Percentiles rank a stretch among this genome's conserved stretches.
phyloP scores from a whole-genome alignment of 371 early-diverging fungal genomes.

The Mucor saturninus region DNA sequence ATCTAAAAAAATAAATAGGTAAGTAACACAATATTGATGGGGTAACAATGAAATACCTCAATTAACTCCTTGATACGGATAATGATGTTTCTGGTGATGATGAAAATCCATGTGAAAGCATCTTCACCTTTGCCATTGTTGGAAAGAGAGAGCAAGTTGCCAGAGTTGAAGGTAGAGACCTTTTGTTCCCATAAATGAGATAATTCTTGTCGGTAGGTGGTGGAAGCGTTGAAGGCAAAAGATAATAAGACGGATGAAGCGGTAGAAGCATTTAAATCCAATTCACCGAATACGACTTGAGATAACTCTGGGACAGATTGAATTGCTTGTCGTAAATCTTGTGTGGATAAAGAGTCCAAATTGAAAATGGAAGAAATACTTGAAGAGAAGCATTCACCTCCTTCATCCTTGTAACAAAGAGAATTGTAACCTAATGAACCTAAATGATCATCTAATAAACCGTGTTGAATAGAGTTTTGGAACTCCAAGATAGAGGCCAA shows the following conservation, averaged over 20 bases:
- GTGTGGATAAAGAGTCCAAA: conserved; percentile 35
- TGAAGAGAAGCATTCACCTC: conserved; percentile 40
- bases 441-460: conserved; percentile 46
- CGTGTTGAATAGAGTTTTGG: conserved; percentile 58
- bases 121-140: conserved; percentile 28
- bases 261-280: conserved; percentile 27
- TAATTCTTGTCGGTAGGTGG: conserved; percentile 49
- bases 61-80: conserved; percentile 64
- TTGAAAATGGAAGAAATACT: conserved; percentile 49
- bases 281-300: conserved; percentile 25
- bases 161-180: conserved; percentile 42
- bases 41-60: conserved; percentile 41
- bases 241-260: conserved; percentile 53
- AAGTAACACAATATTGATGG: neutral
- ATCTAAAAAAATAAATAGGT: conserved; percentile 37
- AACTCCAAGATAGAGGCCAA: conserved; percentile 55
- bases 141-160: conserved; percentile 37
- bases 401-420: conserved; percentile 39
- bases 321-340: conserved; percentile 37
- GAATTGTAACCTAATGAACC: conserved; percentile 27
- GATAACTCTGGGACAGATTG: conserved; percentile 40
- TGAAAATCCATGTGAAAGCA: conserved; percentile 48
- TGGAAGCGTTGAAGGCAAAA: conserved; percentile 62
- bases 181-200: conserved; percentile 57
- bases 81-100: conserved; percentile 54